Conservation (phyloP, 306 rosid species). For the Casuarina cunninghamiana region DNA sequence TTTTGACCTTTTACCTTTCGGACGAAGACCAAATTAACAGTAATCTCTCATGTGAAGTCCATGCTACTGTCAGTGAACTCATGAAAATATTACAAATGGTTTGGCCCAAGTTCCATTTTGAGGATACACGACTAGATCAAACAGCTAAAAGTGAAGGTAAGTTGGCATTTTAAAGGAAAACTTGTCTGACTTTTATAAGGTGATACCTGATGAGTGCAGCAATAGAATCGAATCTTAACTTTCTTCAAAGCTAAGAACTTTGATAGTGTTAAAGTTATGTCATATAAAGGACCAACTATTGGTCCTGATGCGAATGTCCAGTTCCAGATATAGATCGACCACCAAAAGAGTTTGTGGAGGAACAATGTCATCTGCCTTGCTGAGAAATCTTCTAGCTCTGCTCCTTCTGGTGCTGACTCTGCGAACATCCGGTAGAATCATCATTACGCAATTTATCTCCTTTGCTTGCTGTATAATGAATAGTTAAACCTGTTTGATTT, state of each 20-base stretch:
- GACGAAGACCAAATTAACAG: constrained; percentile 8
- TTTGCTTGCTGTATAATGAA: no score
- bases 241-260: constrained; percentile 31
- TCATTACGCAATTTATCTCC: background rate
- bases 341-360: background rate
- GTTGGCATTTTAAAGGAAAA: constrained; percentile 1
- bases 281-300: background rate
- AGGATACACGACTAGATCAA: no score
- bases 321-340: background rate
- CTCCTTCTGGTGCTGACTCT: constrained; percentile 18
- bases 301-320: constrained; percentile 12
- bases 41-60: background rate
- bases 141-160: background rate
- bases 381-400: constrained; percentile 23
- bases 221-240: constrained; percentile 21
- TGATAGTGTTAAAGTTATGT: background rate
- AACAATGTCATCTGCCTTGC: constrained; percentile 25
- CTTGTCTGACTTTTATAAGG: constrained; percentile 5
- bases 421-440: constrained; percentile 26
- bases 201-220: constrained; percentile 37
- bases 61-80: no score
- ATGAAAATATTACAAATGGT: background rate
- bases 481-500: background rate
- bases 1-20: constrained; percentile 5
- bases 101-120: background rate